Evolutionary conservation across 2,329 filamentous ascomycete genomes (phyloP).

Genomic region (Byssoonygena ceratinophila): DNA sequence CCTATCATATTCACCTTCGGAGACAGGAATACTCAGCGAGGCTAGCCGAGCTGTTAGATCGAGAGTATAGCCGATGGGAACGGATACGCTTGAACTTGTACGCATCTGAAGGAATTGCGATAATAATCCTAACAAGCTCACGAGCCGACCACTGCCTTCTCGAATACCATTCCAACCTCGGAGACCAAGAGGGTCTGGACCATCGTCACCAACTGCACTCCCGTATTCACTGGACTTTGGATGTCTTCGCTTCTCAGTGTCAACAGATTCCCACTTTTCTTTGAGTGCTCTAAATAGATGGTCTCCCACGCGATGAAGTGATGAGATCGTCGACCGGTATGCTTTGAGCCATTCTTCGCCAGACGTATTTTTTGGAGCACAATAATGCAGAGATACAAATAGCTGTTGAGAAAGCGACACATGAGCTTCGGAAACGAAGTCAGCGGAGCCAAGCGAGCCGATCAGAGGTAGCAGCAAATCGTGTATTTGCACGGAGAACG

Average conservation of each 20-base stretch:
- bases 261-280: conserved; percentile 68
- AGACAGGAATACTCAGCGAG: conserved; percentile 48
- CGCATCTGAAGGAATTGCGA: conserved; percentile 51
- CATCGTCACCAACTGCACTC: conserved; percentile 29
- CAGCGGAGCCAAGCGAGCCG: conserved; percentile 50
- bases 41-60: conserved; percentile 62
- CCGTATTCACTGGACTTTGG: conserved; percentile 30
- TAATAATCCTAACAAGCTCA: conserved; percentile 55
- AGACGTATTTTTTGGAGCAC: conserved; percentile 66
- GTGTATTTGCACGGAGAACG: conserved; percentile 59
- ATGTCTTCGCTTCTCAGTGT: conserved; percentile 31
- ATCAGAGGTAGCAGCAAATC: conserved; percentile 50
- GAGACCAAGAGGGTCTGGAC: conserved; percentile 42
- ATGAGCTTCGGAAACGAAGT: conserved; percentile 42
- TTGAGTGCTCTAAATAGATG: conserved; percentile 66
- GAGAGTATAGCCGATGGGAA: conserved; percentile 57
- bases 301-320: conserved; percentile 61
- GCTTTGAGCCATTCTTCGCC: conserved; percentile 68
- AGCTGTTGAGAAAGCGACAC: conserved; percentile 52
- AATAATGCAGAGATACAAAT: conserved; percentile 62
- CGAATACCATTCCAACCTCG: conserved; percentile 63
- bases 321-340: conserved; percentile 50
- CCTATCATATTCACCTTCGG: conserved; percentile 33
- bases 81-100: conserved; percentile 54
- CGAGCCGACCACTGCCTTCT: conserved; percentile 59